phyloP scores from a whole-genome alignment of 257 asterid genomes.

The Pogostemon cablin region DNA sequence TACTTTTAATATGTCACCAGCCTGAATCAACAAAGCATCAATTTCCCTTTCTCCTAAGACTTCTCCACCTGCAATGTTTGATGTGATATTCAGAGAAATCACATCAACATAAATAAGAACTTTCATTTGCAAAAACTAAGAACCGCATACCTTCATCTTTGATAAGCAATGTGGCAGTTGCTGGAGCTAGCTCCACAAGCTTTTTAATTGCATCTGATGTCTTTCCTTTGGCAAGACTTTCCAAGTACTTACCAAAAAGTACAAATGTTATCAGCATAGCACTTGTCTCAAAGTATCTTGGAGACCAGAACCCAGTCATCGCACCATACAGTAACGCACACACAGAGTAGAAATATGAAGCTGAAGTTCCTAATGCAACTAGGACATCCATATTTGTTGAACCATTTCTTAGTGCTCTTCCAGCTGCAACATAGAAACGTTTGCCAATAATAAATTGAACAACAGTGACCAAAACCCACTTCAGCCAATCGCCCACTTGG shows the following conservation, averaged over 20 bases:
- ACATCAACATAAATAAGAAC: neutral
- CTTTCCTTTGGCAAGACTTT: slow-evolving; percentile 90
- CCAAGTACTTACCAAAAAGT: slow-evolving; percentile 88
- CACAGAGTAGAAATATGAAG: slow-evolving; percentile 88
- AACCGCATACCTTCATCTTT: slow-evolving; percentile 60
- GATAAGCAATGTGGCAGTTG: slow-evolving; percentile 72
- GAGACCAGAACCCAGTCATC: slow-evolving; percentile 80
- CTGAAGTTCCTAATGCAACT: slow-evolving; percentile 93
- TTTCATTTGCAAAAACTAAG: neutral
- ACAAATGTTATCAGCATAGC: slow-evolving; percentile 95
- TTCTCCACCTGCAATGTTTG: slow-evolving; percentile 65
- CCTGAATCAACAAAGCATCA: slow-evolving; percentile 84
- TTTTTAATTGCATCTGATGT: slow-evolving; percentile 94
- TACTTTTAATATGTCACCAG: slow-evolving; percentile 83
- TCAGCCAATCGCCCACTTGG: slow-evolving; percentile 95
- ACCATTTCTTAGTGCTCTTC: slow-evolving; percentile 93
- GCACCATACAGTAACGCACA: slow-evolving; percentile 85
- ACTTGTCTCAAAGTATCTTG: slow-evolving; percentile 91
- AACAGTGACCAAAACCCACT: slow-evolving; percentile 79
- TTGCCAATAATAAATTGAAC: slow-evolving; percentile 89
- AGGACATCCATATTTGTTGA: slow-evolving; percentile 98
- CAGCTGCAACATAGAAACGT: slow-evolving; percentile 93
- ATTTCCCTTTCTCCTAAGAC: slow-evolving; percentile 78
- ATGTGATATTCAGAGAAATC: slow-evolving; percentile 19
- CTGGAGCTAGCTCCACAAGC: slow-evolving; percentile 90